Conservation (phyloP, 495 filamentous ascomycete genomes). For the Xylaria acuta region DNA sequence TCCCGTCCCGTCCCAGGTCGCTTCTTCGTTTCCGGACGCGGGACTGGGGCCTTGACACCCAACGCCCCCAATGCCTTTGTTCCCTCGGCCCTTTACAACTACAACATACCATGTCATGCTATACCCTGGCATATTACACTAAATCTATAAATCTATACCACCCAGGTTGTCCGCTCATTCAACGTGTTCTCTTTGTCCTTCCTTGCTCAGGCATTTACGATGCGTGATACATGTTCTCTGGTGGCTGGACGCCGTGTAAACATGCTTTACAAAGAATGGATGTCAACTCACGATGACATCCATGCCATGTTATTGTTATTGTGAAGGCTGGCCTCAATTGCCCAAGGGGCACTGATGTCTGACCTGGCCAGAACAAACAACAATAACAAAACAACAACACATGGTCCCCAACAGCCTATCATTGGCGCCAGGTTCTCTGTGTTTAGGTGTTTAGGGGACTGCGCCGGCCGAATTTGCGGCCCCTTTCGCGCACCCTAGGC, state of each 20-base stretch:
- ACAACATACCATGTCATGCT: background rate
- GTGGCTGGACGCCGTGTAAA: conserved; percentile 19
- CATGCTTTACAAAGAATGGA: conserved; percentile 16
- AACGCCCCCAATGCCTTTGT: conserved; percentile 6
- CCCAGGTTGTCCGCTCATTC: background rate
- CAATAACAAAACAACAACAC: conserved; percentile 28
- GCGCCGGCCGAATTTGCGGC: conserved; percentile 17
- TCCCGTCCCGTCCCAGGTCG: background rate
- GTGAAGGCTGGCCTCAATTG: conserved; percentile 18
- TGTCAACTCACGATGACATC: conserved; percentile 10
- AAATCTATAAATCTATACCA: background rate
- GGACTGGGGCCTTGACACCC: conserved; percentile 7
- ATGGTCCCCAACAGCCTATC: conserved; percentile 1
- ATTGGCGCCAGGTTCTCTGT: conserved; percentile 9
- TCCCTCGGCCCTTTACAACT: background rate
- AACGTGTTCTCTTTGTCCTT: background rate
- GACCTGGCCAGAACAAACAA: conserved; percentile 12
- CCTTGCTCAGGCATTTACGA: background rate
- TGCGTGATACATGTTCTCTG: conserved; percentile 12
- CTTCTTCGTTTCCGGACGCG: background rate
- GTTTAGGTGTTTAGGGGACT: conserved; percentile 11
- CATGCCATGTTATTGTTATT: conserved; percentile 15
- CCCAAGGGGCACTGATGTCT: conserved; percentile 20
- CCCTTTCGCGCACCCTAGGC: conserved; percentile 26
- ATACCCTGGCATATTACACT: background rate